Evolutionary conservation across 257 asterid species (phyloP).

Genomic region (Vinca minor): DNA sequence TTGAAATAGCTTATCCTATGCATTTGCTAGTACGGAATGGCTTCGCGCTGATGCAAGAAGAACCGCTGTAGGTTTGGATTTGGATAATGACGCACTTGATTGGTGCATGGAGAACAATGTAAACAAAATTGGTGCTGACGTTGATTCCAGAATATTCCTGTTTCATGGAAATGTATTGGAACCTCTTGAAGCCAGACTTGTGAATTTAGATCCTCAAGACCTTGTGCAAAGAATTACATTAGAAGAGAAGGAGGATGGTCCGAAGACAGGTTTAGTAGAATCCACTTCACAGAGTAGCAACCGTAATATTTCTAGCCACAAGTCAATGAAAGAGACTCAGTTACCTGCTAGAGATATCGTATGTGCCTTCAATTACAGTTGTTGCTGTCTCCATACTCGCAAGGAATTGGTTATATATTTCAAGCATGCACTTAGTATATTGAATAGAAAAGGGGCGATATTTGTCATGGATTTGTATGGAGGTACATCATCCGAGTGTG

Average conservation of each 20-base stretch:
- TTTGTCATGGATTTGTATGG: conserved; percentile 95
- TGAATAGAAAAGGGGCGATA: conserved; percentile 71
- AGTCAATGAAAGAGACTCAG: conserved; percentile 43
- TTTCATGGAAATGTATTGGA: conserved; percentile 88
- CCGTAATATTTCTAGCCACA: conserved; percentile 15
- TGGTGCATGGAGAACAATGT: conserved; percentile 81
- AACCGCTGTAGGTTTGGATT: conserved; percentile 90
- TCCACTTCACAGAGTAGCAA: conserved; percentile 17
- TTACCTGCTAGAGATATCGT: conserved; percentile 80
- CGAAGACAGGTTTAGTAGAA: conserved; percentile 12
- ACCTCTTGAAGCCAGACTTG: conserved; percentile 61
- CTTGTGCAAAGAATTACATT: conserved; percentile 27
- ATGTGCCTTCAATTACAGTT: conserved; percentile 95
- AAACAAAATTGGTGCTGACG: conserved; percentile 69
- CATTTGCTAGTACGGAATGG: conserved; percentile 73
- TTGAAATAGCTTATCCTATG: conserved; percentile 18
- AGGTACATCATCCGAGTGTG: conserved; percentile 91
- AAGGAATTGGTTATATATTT: conserved; percentile 73
- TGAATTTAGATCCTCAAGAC: conserved; percentile 34
- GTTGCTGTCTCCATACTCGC: conserved; percentile 91
- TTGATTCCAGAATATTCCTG: conserved; percentile 53
- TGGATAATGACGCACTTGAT: conserved; percentile 73
- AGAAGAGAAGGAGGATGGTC: conserved; percentile 30
- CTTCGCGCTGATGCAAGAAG: conserved; percentile 76
- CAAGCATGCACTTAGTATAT: conserved; percentile 47